Evolutionary conservation across 192 early-diverging fungal species (phyloP).

Genomic region (Powellomyces hirtus): DNA sequence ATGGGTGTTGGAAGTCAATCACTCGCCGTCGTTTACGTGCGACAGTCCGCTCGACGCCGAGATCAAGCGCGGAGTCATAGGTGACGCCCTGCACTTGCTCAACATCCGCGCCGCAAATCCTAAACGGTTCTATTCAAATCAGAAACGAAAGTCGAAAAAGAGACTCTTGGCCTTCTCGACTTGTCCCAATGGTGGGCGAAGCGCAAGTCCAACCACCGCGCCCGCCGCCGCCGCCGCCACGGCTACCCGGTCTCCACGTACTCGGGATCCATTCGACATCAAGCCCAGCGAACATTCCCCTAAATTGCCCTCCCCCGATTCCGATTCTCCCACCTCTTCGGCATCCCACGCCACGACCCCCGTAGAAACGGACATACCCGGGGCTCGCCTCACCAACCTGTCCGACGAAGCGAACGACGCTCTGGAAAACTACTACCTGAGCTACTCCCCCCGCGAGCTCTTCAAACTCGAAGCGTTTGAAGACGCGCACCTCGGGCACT

Average conservation of each 20-base stretch:
- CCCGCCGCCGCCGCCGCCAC: not conserved
- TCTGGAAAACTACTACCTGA: slow-evolving; percentile 16
- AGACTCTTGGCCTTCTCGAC: slow-evolving; percentile 25
- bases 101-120: slow-evolving; percentile 28
- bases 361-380: not conserved
- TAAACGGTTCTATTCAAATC: slow-evolving; percentile 35
- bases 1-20: slow-evolving; percentile 64
- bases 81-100: slow-evolving; percentile 45
- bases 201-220: not conserved
- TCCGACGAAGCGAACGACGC: slow-evolving; percentile 5
- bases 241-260: not conserved
- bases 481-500: slow-evolving; percentile 41
- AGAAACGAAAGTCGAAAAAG: slow-evolving; percentile 35
- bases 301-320: not conserved
- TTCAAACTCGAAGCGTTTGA: slow-evolving; percentile 32
- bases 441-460: slow-evolving; percentile 16
- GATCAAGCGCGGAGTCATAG: slow-evolving; percentile 53
- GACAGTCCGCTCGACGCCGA: slow-evolving; percentile 52
- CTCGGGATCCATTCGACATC: not conserved
- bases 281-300: not conserved
- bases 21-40: slow-evolving; percentile 58
- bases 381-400: not conserved
- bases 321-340: not conserved
- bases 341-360: not conserved
- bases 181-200: not conserved